These are phyloP conservation scores for Acmispon strigosus DNA, from an alignment of 306 rosid species.

Conservation along the genomic window DNA sequence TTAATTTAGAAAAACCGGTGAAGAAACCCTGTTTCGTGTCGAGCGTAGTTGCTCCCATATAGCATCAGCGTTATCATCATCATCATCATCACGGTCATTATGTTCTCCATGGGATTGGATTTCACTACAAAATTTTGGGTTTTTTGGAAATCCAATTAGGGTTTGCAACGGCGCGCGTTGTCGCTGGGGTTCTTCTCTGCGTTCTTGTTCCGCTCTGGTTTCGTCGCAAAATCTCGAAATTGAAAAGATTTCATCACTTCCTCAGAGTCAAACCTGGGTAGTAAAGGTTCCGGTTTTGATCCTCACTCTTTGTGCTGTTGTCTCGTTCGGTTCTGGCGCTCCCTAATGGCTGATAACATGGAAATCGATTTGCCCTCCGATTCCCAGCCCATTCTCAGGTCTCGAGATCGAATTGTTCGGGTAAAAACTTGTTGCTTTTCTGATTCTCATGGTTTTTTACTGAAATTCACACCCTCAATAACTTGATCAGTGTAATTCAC, in stretches of 20 bases:
- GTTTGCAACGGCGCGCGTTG: not conserved
- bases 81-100: not conserved
- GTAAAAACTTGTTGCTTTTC: constrained; percentile 23
- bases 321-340: constrained; percentile 46
- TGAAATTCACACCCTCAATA: not conserved
- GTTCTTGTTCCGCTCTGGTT: not conserved
- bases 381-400: constrained; percentile 25
- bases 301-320: constrained; percentile 51
- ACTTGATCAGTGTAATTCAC: constrained; percentile 1
- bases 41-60: not conserved
- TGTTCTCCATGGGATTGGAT: not conserved
- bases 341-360: constrained; percentile 51
- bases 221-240: not conserved
- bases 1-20: too few species aligned
- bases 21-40: not conserved
- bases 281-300: constrained; percentile 36
- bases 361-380: constrained; percentile 55
- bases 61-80: not conserved
- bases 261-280: constrained; percentile 55
- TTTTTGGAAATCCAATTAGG: constrained; percentile 22
- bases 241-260: not conserved
- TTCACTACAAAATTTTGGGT: constrained; percentile 3
- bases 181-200: not conserved
- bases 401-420: constrained; percentile 73
- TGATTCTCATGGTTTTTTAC: not conserved